Conservation (phyloP, 2,329 filamentous ascomycete species). For the Colletotrichum sp. region DNA sequence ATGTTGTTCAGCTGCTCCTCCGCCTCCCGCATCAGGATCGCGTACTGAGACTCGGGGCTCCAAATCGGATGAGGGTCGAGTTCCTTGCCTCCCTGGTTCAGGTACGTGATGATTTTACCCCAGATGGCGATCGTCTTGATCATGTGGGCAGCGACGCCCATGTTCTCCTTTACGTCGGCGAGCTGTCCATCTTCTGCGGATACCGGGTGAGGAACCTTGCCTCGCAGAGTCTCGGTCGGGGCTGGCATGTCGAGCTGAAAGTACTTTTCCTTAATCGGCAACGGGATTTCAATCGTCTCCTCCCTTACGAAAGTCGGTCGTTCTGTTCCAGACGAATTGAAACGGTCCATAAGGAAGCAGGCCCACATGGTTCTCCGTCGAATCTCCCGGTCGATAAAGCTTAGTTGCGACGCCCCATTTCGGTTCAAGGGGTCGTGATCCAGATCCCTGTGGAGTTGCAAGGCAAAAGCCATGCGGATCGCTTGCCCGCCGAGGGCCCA, state of each 20-base stretch:
- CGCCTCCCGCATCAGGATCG: slow-evolving; percentile 71
- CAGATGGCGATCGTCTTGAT: slow-evolving; percentile 85
- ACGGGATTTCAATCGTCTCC: slow-evolving; percentile 84
- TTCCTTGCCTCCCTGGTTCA: slow-evolving; percentile 89
- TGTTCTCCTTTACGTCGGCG: slow-evolving; percentile 76
- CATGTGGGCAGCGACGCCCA: slow-evolving; percentile 93
- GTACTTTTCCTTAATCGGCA: slow-evolving; percentile 88
- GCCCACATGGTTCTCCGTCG: slow-evolving; percentile 96
- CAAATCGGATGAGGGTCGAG: slow-evolving; percentile 80
- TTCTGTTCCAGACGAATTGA: slow-evolving; percentile 95
- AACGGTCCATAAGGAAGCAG: slow-evolving; percentile 96
- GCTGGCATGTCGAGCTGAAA: slow-evolving; percentile 93
- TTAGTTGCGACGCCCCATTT: slow-evolving; percentile 70
- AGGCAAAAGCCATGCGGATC: slow-evolving; percentile 93
- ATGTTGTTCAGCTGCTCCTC: slow-evolving; percentile 73
- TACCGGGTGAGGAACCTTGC: slow-evolving; percentile 68
- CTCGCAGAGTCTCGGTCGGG: slow-evolving; percentile 82
- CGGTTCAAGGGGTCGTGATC: slow-evolving; percentile 78
- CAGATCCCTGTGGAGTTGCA: slow-evolving; percentile 91
- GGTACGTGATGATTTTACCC: slow-evolving; percentile 87
- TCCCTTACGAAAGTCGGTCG: slow-evolving; percentile 90
- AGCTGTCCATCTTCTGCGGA: slow-evolving; percentile 68
- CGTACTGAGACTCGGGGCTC: slow-evolving; percentile 80
- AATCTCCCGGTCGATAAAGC: slow-evolving; percentile 93
- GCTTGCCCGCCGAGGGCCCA: slow-evolving; percentile 97